Evolutionary conservation across 1,139 yeast genomes (phyloP), one percentile per base, ranked within the genome.

Genomic region (Nakaseomyces glabratus): DNA sequence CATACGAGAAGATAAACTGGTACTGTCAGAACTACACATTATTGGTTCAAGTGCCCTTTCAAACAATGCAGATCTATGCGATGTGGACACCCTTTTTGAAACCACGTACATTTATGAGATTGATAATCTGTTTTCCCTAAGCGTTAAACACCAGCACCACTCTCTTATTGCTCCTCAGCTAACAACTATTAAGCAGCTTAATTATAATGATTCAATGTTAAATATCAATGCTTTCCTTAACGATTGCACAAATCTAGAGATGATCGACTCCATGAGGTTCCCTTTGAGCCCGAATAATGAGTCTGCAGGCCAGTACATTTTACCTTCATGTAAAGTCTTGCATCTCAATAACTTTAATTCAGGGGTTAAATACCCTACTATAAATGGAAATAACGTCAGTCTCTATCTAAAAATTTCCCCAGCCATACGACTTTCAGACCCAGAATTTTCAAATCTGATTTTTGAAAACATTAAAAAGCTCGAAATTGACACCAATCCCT

Each of bases 1-100:
- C 12, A 31, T 37, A 21, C 33, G 36, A 7, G 31, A 28, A 10
- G 18, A 33, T 9, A 29, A 28, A 17, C 22, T 51, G 14, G 29
- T 34, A 2, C 32, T 52, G 13, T 39, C 51, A 26, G 57, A 52
- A 30, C 31, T 52, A 15, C 51, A 52, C 37, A 36, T 52, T 2
- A 30, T 48, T 18, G 56, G 56, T 9, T 41, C 40, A 24, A 18
- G 28, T 1, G 16, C 26, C 3, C 16, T 31, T 9, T 16, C 14
- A 10, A 28, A 35, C n/a, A 21, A 18, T 4, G 38, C 33, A 5
- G 46, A 43, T 31, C 37, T 48, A 33, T 44, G 42, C 32, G 56
- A 50, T 33, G 36, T 52, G 5, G 44, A 43, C 18, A 47, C 51
- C 3, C 36, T 51, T 6, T 52, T 51, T 29, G 39, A 45, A 24